These are phyloP conservation scores for Parastagonospora nodorum DNA, from an alignment of 2,329 filamentous ascomycete genomes.

Conservation along the genomic window DNA sequence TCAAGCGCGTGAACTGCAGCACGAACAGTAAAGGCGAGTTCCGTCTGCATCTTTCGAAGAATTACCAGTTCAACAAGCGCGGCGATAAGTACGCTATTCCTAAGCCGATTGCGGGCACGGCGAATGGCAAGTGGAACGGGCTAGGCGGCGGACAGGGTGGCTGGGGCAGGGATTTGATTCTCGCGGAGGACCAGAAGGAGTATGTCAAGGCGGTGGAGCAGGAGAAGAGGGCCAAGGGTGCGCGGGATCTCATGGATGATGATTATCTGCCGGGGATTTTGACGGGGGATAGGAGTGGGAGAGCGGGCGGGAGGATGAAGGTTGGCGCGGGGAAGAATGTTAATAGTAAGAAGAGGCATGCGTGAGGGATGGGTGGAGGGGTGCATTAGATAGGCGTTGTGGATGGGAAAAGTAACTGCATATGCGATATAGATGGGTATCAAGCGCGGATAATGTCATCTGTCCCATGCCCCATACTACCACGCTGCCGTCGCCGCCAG, in stretches of 20 bases:
- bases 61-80: slow-evolving; percentile 94
- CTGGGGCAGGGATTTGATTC: slow-evolving; percentile 82
- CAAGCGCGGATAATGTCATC: slow-evolving; percentile 3
- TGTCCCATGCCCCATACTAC: slow-evolving; percentile 41
- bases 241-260: slow-evolving; percentile 90
- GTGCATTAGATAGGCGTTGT: slow-evolving; percentile 12
- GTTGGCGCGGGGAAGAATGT: slow-evolving; percentile 86
- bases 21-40: slow-evolving; percentile 82
- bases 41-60: slow-evolving; percentile 84
- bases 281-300: slow-evolving; percentile 71
- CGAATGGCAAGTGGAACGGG: slow-evolving; percentile 73
- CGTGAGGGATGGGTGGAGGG: neutral
- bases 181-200: slow-evolving; percentile 97
- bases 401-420: neutral
- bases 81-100: slow-evolving; percentile 93
- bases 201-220: slow-evolving; percentile 69
- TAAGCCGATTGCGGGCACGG: slow-evolving; percentile 80
- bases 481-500: slow-evolving; percentile 54
- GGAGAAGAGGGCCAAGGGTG: slow-evolving; percentile 65
- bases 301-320: slow-evolving; percentile 69
- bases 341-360: slow-evolving; percentile 72
- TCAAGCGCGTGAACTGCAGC: slow-evolving; percentile 83
- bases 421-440: slow-evolving; percentile 8
- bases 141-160: slow-evolving; percentile 79
- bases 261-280: slow-evolving; percentile 88